phyloP scores from a whole-genome alignment of 1,139 yeast genomes.

The Suzukiozyma palmioleophila region DNA sequence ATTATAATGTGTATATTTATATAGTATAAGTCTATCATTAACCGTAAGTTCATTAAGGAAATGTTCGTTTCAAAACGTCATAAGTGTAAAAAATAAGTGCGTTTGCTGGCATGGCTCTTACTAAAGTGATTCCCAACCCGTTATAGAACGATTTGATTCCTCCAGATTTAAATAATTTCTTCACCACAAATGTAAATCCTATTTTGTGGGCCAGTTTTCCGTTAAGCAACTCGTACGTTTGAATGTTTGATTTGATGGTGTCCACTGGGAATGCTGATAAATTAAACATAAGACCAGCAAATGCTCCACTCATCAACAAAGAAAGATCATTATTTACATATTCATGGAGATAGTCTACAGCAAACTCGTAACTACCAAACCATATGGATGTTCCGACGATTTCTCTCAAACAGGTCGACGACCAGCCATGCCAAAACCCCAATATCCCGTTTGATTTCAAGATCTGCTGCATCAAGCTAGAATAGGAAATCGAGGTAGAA shows the following conservation, averaged over 20 bases:
- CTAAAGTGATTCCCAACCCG: slow-evolving; percentile 79
- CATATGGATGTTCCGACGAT: slow-evolving; percentile 89
- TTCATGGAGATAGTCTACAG: slow-evolving; percentile 24
- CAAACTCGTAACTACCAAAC: slow-evolving; percentile 83
- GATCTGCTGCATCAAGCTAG: slow-evolving; percentile 39
- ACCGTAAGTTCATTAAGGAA: slow-evolving; percentile 10
- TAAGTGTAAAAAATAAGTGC: slow-evolving; percentile 81
- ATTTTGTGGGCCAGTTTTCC: slow-evolving; percentile 11
- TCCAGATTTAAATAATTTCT: slow-evolving; percentile 38
- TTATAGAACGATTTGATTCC: slow-evolving; percentile 71
- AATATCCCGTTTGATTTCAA: slow-evolving; percentile 48
- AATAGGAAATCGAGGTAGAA: slow-evolving; percentile 11
- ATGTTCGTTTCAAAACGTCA: slow-evolving; percentile 54
- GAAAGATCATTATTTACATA: slow-evolving; percentile 43
- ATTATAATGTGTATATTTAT: slow-evolving; percentile 1
- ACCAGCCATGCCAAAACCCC: slow-evolving; percentile 77
- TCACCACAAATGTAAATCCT: slow-evolving; percentile 29
- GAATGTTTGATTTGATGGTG: slow-evolving; percentile 84
- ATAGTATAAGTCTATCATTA: slow-evolving; percentile 1
- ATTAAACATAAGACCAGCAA: slow-evolving; percentile 82
- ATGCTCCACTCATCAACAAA: slow-evolving; percentile 71
- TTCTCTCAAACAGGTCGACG: slow-evolving; percentile 80
- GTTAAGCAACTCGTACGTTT: slow-evolving; percentile 46
- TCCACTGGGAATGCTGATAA: slow-evolving; percentile 84
- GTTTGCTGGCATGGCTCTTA: slow-evolving; percentile 85